Conservation (phyloP, 345 rosid genomes). For the Populus deltoides region DNA sequence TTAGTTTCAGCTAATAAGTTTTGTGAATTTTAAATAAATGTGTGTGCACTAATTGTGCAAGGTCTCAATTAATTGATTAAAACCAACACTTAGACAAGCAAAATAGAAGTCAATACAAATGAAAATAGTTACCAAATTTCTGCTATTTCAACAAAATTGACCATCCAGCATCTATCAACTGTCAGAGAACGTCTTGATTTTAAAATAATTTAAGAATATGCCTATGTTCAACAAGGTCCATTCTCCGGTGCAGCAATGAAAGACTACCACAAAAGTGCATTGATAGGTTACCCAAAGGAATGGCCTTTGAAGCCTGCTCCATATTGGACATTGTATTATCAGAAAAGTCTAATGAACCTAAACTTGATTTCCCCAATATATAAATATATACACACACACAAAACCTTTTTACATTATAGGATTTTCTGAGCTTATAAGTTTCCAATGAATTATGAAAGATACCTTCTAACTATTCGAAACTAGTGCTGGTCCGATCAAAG, state of each 20-base stretch:
- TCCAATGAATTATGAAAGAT: background rate
- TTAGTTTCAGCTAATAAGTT: background rate
- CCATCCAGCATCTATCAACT: background rate
- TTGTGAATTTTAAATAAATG: background rate
- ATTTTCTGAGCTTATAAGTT: background rate
- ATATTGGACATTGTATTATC: background rate
- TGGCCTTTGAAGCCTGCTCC: background rate
- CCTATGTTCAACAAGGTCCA: background rate
- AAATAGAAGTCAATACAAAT: background rate
- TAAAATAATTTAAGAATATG: background rate
- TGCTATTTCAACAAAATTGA: background rate
- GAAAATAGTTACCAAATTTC: background rate
- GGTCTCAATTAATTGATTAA: background rate
- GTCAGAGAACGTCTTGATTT: background rate
- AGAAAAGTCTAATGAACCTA: background rate
- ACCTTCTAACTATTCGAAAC: background rate
- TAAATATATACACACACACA: too few relatives aligned
- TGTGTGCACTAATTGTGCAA: background rate
- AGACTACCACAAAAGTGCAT: background rate
- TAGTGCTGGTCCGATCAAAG: background rate
- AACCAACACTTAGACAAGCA: background rate
- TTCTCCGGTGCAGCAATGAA: background rate
- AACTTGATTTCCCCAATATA: background rate
- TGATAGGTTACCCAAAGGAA: background rate
- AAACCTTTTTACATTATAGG: background rate